These are phyloP conservation scores for Epicoccum nigrum DNA, from an alignment of 2,329 filamentous ascomycete species.

Conservation along the genomic window DNA sequence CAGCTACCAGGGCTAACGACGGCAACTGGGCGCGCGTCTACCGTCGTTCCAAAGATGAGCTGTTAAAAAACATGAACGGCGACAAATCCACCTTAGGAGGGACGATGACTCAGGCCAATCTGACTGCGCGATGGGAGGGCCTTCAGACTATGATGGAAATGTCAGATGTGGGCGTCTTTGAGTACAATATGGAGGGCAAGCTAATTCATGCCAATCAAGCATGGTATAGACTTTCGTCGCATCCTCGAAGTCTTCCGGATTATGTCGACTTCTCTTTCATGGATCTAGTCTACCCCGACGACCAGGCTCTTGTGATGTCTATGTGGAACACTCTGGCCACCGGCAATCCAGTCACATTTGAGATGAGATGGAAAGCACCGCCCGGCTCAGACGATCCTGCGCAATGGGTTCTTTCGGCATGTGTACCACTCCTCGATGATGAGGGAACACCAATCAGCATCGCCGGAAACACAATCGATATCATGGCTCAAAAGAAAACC, in stretches of 20 bases:
- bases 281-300: slow-evolving; percentile 38
- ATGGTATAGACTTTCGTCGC: slow-evolving; percentile 36
- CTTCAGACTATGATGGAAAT: slow-evolving; percentile 45
- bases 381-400: slow-evolving; percentile 18
- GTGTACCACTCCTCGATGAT: slow-evolving; percentile 39
- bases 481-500: slow-evolving; percentile 40
- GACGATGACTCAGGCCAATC: slow-evolving; percentile 19
- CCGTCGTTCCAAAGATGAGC: slow-evolving; percentile 16
- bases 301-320: slow-evolving; percentile 34
- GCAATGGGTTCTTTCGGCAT: slow-evolving; percentile 40
- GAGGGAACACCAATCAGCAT: slow-evolving; percentile 34
- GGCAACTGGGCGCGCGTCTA: slow-evolving; percentile 2
- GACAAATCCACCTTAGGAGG: slow-evolving; percentile 4
- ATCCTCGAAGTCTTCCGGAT: slow-evolving; percentile 26
- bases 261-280: slow-evolving; percentile 39
- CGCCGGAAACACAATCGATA: slow-evolving; percentile 41
- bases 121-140: slow-evolving; percentile 33
- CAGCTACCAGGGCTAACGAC: background rate
- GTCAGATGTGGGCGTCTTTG: slow-evolving; percentile 45
- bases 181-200: slow-evolving; percentile 33
- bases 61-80: slow-evolving; percentile 9
- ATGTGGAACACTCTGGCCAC: slow-evolving; percentile 38
- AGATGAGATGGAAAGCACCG: slow-evolving; percentile 43
- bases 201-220: slow-evolving; percentile 40
- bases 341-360: slow-evolving; percentile 38